Evolutionary conservation across 257 asterid genomes (phyloP), one percentile per base, ranked within the genome.

Genomic region (Salvia rosmarinus): DNA sequence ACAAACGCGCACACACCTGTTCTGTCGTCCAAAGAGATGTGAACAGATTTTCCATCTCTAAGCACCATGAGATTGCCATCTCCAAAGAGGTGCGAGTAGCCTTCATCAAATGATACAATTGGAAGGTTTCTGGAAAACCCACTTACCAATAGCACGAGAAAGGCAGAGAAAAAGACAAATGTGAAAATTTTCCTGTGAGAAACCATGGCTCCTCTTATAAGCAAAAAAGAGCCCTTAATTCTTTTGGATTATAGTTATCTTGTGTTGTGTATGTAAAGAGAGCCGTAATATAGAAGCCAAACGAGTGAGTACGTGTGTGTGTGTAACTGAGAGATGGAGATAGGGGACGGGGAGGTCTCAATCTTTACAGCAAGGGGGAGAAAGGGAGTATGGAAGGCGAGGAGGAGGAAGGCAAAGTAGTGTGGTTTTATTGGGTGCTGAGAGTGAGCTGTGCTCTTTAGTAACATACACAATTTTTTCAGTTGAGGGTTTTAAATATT

Each of bases 21-120:
- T 86, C 93, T 87, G 77, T 89, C 85, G 61, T 91, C 90, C 77
- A 91, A 64, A 19, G 96, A 77, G 72, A 91, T 71, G 46, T 82
- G 96, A 77, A 49, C 97, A 2, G 93, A 82, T 55, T 87, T 91
- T 8, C 97, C 91, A 81, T 91, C 95, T 68, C 68, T 77, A 55
- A 87, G 89, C 6, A 91, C 88, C 89, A 83, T 84, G 32, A 91
- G 87, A 78, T 91, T 91, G 46, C 67, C 82, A 70, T 89, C 96
- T 3, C 97, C 97, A 70, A 91, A 91, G 49, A 91, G 91, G 1
- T 85, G 96, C 0, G 97, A 83, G 82, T 91, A 91, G 21, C 95
- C 97, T 85, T 91, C 97, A 67, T 89, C 96, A 77, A 91, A 91
- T 0, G 96, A 81, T 37, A 86, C 52, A 55, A 86, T 82, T 43